Evolutionary conservation across 306 rosid species (phyloP).

Genomic region (Prunus armeniaca): DNA sequence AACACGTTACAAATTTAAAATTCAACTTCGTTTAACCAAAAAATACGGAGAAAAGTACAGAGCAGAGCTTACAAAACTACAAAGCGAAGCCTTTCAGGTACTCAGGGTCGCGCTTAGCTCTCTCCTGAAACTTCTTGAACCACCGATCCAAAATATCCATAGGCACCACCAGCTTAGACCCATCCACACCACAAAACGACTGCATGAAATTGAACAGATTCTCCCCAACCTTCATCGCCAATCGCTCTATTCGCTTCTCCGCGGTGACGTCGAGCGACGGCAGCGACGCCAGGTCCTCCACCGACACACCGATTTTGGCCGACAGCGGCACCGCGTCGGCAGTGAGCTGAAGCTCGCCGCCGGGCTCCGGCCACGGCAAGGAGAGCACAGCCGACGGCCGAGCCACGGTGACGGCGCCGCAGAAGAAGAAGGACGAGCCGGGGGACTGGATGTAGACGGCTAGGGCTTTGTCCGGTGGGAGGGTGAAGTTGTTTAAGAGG

Average conservation of each 20-base stretch:
- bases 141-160: conserved; percentile 92
- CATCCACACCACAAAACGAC: conserved; percentile 86
- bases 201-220: conserved; percentile 93
- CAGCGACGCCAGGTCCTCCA: conserved; percentile 77
- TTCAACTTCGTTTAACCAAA: background rate
- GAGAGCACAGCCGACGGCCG: conserved; percentile 82
- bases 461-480: conserved; percentile 85
- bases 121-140: conserved; percentile 88
- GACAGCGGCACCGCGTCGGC: conserved; percentile 60
- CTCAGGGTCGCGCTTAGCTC: conserved; percentile 81
- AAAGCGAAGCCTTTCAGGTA: conserved; percentile 69
- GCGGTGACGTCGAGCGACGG: conserved; percentile 75
- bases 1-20: background rate
- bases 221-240: conserved; percentile 86
- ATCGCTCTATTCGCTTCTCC: conserved; percentile 61
- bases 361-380: conserved; percentile 75
- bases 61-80: background rate
- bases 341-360: conserved; percentile 58
- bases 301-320: conserved; percentile 92
- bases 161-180: conserved; percentile 78
- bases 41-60: background rate
- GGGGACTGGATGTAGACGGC: conserved; percentile 91
- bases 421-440: conserved; percentile 70
- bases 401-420: conserved; percentile 70
- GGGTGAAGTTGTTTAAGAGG: conserved; percentile 73